Evolutionary conservation across 306 rosid species (phyloP).

Genomic region (Quercus berberidifolia): DNA sequence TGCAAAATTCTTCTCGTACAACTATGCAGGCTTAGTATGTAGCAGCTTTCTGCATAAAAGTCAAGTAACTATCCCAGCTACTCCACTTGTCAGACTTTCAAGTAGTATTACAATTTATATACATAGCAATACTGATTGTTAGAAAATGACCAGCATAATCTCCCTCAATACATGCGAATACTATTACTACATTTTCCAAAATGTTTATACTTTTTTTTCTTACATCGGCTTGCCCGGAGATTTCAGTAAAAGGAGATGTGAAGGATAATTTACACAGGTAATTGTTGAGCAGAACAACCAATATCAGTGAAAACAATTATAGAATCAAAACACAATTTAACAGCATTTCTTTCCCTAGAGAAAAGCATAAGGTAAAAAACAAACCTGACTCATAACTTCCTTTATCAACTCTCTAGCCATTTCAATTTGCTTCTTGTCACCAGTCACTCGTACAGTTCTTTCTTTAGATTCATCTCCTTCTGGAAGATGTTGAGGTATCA

Average conservation of each 20-base stretch:
- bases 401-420: constrained; percentile 80
- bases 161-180: not conserved
- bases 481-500: constrained; percentile 95
- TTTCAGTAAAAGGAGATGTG: not conserved
- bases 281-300: not conserved
- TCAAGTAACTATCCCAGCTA: not conserved
- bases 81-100: not conserved
- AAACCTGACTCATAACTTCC: constrained; percentile 96
- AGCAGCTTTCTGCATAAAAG: not conserved
- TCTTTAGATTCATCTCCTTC: constrained; percentile 92
- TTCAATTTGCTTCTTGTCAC: constrained; percentile 88
- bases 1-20: not conserved
- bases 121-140: not conserved
- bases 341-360: not conserved
- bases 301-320: not conserved
- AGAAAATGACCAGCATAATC: not conserved
- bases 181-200: not conserved
- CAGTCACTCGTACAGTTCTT: constrained; percentile 87
- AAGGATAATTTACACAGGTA: not conserved
- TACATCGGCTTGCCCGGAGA: not conserved
- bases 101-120: not conserved
- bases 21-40: not conserved
- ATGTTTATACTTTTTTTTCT: not conserved
- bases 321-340: not conserved
- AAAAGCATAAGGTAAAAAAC: constrained; percentile 23